Conservation (phyloP, 208 protist genomes). For the Blechomonas ayalai region DNA sequence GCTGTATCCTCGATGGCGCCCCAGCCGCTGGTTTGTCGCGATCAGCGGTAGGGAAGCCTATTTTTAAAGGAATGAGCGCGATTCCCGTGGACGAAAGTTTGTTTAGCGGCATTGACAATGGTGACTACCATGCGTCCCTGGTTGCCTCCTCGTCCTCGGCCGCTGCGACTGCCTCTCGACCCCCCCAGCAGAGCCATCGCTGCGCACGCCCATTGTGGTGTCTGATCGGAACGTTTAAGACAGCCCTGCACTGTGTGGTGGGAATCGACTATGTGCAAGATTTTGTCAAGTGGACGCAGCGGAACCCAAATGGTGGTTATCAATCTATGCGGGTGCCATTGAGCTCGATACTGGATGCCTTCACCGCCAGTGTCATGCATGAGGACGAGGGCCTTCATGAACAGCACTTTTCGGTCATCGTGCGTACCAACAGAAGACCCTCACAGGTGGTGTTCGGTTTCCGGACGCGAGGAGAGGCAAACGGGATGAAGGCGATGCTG, state of each 20-base stretch:
- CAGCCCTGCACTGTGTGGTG: constrained; percentile 46
- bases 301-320: constrained; percentile 60
- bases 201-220: constrained; percentile 66
- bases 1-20: not conserved
- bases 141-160: not conserved
- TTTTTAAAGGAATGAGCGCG: constrained; percentile 53
- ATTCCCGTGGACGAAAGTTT: constrained; percentile 38
- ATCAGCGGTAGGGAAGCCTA: constrained; percentile 1
- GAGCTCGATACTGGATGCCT: constrained; percentile 29
- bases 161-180: not conserved
- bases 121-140: not conserved
- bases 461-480: constrained; percentile 37
- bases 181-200: not conserved
- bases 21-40: not conserved
- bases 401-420: constrained; percentile 43
- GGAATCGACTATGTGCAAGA: constrained; percentile 45
- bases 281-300: constrained; percentile 60
- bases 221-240: constrained; percentile 82
- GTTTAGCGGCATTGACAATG: constrained; percentile 15
- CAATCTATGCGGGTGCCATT: constrained; percentile 54
- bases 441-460: constrained; percentile 84
- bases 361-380: constrained; percentile 29
- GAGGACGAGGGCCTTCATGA: constrained; percentile 40
- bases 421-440: constrained; percentile 55
- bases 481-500: constrained; percentile 31